Percentiles rank a stretch among this genome's conserved stretches.
Conservation (phyloP, 805 yeast genomes). For the Cyberlindnera sargentensis region DNA sequence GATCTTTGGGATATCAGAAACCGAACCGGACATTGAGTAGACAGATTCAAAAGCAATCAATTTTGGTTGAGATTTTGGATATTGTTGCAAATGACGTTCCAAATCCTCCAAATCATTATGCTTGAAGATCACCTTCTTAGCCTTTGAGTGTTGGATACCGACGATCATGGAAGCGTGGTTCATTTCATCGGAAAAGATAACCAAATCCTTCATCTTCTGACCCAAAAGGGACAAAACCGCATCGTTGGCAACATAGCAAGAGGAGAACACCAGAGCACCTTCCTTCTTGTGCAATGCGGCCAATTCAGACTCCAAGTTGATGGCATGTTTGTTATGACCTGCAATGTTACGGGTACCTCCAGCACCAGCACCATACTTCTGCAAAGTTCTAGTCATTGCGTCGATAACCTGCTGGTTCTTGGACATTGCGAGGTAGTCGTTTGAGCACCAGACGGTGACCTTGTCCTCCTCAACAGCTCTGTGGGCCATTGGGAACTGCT, state of each 20-base stretch:
- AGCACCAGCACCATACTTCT: constrained; percentile 95
- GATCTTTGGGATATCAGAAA: constrained; percentile 85
- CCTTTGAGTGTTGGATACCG: constrained; percentile 87
- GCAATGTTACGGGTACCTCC: constrained; percentile 99
- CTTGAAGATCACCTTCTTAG: constrained; percentile 82
- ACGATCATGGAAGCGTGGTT: constrained; percentile 98
- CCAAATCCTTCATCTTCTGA: constrained; percentile 81
- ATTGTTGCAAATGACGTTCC: constrained; percentile 68
- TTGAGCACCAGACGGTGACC: constrained; percentile 98
- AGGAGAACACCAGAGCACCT: constrained; percentile 89
- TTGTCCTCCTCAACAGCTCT: constrained; percentile 65
- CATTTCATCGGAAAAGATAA: constrained; percentile 84
- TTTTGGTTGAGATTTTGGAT: constrained; percentile 86
- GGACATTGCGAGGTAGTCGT: constrained; percentile 95
- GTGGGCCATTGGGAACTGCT: constrained; percentile 92
- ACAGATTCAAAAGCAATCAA: constrained; percentile 96
- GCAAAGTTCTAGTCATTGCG: constrained; percentile 73
- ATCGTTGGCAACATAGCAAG: constrained; percentile 96
- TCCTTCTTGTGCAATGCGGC: constrained; percentile 93
- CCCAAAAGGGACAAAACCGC: constrained; percentile 89
- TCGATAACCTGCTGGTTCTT: constrained; percentile 64
- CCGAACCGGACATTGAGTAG: constrained; percentile 97
- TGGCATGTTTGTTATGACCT: constrained; percentile 91
- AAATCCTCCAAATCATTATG: constrained; percentile 85
- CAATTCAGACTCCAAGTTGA: constrained; percentile 74